Evolutionary conservation across 2,329 filamentous ascomycete genomes (phyloP).

Genomic region (Hymenoscyphus scutula): DNA sequence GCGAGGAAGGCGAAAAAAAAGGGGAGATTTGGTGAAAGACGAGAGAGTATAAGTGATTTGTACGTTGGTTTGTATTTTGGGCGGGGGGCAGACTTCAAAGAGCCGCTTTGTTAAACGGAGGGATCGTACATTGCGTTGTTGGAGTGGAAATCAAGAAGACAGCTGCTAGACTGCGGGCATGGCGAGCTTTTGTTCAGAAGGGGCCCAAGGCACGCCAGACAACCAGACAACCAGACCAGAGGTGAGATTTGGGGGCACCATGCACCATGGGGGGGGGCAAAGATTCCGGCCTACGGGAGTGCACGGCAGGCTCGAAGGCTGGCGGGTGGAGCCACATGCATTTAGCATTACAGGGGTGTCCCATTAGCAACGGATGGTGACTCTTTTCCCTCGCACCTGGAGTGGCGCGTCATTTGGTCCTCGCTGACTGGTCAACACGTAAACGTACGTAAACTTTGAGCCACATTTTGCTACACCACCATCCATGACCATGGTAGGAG

Average conservation of each 20-base stretch:
- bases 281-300: neutral
- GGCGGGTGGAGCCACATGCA: neutral
- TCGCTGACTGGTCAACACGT: too few species aligned
- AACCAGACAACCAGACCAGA: constrained; percentile 10
- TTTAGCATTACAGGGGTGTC: neutral
- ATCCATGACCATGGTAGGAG: too few species aligned
- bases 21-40: neutral
- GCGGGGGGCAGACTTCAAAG: constrained; percentile 34
- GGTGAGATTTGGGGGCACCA: constrained; percentile 14
- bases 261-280: constrained; percentile 12
- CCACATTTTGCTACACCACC: too few species aligned
- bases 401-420: too few species aligned
- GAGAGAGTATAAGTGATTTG: neutral
- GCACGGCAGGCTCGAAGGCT: neutral
- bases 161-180: constrained; percentile 24
- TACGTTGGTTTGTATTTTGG: neutral
- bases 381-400: too few species aligned
- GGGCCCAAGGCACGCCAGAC: neutral
- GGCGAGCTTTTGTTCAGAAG: constrained; percentile 22
- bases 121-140: constrained; percentile 33
- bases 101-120: constrained; percentile 32
- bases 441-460: too few species aligned
- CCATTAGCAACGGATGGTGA: too few species aligned
- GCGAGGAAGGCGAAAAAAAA: constrained; percentile 2
- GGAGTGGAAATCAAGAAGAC: constrained; percentile 18